Conservation (phyloP, 1,284 basidiomycete genomes). For the Pseudozyma tsukubaensis region DNA sequence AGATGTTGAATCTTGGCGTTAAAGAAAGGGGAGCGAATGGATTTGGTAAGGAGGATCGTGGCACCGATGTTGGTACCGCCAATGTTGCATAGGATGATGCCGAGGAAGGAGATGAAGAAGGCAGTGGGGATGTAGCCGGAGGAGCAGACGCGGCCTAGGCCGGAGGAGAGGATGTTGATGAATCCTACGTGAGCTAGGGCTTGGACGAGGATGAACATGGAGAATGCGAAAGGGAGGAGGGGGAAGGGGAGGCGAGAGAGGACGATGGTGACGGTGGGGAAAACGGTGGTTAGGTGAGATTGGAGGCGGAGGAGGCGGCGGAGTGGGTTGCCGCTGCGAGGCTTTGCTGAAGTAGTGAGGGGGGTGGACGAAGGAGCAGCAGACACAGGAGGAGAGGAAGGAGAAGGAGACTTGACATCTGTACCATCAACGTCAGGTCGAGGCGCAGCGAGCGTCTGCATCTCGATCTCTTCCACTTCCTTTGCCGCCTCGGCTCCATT, state of each 20-base stretch:
- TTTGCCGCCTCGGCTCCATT: neutral
- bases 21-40: slow-evolving; percentile 71
- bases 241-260: slow-evolving; percentile 80
- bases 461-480: slow-evolving; percentile 33
- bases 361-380: neutral
- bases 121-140: slow-evolving; percentile 70
- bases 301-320: slow-evolving; percentile 22
- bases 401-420: neutral
- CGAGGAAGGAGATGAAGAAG: slow-evolving; percentile 72
- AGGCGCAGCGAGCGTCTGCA: slow-evolving; percentile 30
- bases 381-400: neutral
- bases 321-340: slow-evolving; percentile 21
- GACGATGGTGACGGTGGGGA: slow-evolving; percentile 81
- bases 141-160: slow-evolving; percentile 73
- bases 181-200: slow-evolving; percentile 86
- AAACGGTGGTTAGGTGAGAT: slow-evolving; percentile 64
- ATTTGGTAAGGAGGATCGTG: slow-evolving; percentile 84
- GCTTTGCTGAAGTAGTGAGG: neutral
- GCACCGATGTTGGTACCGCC: slow-evolving; percentile 95
- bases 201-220: slow-evolving; percentile 94
- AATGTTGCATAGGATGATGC: slow-evolving; percentile 84
- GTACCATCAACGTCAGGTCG: slow-evolving; percentile 15
- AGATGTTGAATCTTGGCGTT: slow-evolving; percentile 13
- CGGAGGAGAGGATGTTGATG: slow-evolving; percentile 84
- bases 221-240: slow-evolving; percentile 90